Percentiles rank a stretch among this genome's conserved stretches.
These are phyloP conservation scores for Tremella mesenterica DNA, from an alignment of 768 basidiomycete genomes.

Conservation along the genomic window DNA sequence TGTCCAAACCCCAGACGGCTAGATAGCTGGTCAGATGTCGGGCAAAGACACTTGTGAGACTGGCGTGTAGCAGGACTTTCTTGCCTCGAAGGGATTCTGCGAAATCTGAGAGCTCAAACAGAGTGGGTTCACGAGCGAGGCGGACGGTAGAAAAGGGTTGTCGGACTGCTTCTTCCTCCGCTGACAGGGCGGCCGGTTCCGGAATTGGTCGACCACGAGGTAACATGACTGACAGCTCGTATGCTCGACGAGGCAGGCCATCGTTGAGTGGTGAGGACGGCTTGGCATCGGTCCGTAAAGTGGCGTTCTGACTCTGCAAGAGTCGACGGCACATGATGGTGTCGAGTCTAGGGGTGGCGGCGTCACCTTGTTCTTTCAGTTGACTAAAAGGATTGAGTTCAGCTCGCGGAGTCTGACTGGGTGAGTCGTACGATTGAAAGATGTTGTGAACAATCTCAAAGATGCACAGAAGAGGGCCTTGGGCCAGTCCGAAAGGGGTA, in stretches of 20 bases:
- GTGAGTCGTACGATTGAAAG: constrained; percentile 17
- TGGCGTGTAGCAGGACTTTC: constrained; percentile 74
- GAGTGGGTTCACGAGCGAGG: constrained; percentile 61
- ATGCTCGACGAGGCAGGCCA: constrained; percentile 48
- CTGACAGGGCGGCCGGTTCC: constrained; percentile 50
- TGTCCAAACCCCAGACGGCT: constrained; percentile 90
- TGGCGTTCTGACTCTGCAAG: constrained; percentile 36
- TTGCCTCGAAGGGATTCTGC: constrained; percentile 73
- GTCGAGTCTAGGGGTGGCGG: constrained; percentile 30
- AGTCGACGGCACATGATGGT: constrained; percentile 33
- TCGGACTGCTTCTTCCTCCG: constrained; percentile 50
- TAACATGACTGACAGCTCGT: constrained; percentile 59
- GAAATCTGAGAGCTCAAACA: constrained; percentile 70
- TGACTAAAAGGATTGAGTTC: constrained; percentile 32
- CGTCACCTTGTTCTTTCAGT: constrained; percentile 16
- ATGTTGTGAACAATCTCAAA: constrained; percentile 57
- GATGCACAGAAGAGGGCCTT: constrained; percentile 51
- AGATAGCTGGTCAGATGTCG: constrained; percentile 87
- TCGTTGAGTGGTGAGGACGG: constrained; percentile 45
- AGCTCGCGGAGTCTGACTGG: constrained; percentile 20
- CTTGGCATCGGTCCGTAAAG: constrained; percentile 22
- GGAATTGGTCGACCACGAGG: constrained; percentile 47
- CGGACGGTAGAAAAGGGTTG: constrained; percentile 51
- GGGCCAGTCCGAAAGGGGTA: constrained; percentile 33
- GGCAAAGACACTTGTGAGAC: constrained; percentile 78